These are phyloP conservation scores for Stagonosporopsis chrysanthemi DNA, from an alignment of 2,329 filamentous ascomycete genomes.

Conservation along the genomic window DNA sequence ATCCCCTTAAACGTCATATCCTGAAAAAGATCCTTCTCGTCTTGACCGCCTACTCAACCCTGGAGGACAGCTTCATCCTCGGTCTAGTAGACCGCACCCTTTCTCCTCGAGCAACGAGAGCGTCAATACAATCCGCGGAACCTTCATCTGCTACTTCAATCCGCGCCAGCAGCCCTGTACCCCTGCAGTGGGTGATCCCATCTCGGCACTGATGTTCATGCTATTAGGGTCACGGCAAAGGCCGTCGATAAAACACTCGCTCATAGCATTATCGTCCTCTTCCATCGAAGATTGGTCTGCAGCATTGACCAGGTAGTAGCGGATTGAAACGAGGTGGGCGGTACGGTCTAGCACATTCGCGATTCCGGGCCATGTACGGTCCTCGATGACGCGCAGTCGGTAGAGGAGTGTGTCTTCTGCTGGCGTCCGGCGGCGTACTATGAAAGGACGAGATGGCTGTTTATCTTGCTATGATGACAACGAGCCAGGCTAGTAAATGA, in stretches of 20 bases:
- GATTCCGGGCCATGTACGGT: slow-evolving; percentile 1
- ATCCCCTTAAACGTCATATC: slow-evolving; percentile 3
- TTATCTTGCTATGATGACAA: background rate
- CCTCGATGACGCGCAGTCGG: slow-evolving; percentile 2
- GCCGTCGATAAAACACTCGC: slow-evolving; percentile 13
- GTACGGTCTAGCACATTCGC: background rate
- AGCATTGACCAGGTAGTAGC: slow-evolving; percentile 2
- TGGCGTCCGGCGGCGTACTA: slow-evolving; percentile 15
- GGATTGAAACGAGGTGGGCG: background rate
- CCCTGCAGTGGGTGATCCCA: slow-evolving; percentile 1
- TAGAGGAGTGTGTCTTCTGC: slow-evolving; percentile 11
- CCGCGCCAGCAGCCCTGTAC: slow-evolving; percentile 17
- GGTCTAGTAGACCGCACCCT: background rate
- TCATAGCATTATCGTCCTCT: slow-evolving; percentile 9
- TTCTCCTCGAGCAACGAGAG: background rate
- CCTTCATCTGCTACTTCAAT: slow-evolving; percentile 5
- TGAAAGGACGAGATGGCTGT: background rate
- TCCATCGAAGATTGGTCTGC: slow-evolving; percentile 1
- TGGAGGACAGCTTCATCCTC: slow-evolving; percentile 14
- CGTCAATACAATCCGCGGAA: slow-evolving; percentile 13
- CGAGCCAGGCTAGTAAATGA: background rate
- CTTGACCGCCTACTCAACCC: slow-evolving; percentile 1
- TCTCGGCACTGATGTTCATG: slow-evolving; percentile 5
- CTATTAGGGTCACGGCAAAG: slow-evolving; percentile 2
- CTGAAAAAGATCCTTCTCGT: slow-evolving; percentile 7